These are phyloP conservation scores for Leishmania tropica DNA, from an alignment of 208 protist genomes.

Conservation along the genomic window DNA sequence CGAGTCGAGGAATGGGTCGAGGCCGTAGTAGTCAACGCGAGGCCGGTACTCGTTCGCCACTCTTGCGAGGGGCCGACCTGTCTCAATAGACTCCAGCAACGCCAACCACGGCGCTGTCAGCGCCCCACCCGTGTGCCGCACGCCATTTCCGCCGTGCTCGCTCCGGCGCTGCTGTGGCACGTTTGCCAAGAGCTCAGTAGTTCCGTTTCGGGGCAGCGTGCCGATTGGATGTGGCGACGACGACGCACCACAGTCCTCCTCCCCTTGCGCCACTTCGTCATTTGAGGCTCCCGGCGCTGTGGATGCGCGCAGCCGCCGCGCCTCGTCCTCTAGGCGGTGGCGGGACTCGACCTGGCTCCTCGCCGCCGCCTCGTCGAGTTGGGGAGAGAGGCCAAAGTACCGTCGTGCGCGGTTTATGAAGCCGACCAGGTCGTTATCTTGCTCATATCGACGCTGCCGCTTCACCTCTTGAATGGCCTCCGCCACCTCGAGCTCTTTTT, in stretches of 20 bases:
- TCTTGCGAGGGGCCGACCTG: constrained; percentile 59
- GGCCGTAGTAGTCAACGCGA: constrained; percentile 77
- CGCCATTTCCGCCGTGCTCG: not conserved
- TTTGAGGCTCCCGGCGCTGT: not conserved
- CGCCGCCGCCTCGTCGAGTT: constrained; percentile 58
- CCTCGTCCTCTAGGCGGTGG: constrained; percentile 41
- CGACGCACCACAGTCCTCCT: not conserved
- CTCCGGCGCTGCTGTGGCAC: not conserved
- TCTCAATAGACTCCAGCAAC: constrained; percentile 68
- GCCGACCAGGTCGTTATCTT: constrained; percentile 64
- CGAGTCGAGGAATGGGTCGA: constrained; percentile 82
- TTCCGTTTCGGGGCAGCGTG: not conserved
- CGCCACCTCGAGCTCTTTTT: constrained; percentile 70
- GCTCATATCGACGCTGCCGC: constrained; percentile 48
- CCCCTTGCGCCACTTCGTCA: not conserved
- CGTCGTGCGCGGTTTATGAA: constrained; percentile 41
- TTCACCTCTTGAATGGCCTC: constrained; percentile 75
- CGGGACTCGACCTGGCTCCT: constrained; percentile 37
- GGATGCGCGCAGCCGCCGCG: constrained; percentile 15
- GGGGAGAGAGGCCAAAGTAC: constrained; percentile 44
- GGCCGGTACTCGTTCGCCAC: constrained; percentile 79
- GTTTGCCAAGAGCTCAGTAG: not conserved
- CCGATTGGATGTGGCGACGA: constrained; percentile 10
- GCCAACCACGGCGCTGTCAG: constrained; percentile 58
- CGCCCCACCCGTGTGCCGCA: constrained; percentile 1